Evolutionary conservation across 1,139 yeast genomes (phyloP), one percentile per base, ranked within the genome.

Genomic region (Pichia sp.): DNA sequence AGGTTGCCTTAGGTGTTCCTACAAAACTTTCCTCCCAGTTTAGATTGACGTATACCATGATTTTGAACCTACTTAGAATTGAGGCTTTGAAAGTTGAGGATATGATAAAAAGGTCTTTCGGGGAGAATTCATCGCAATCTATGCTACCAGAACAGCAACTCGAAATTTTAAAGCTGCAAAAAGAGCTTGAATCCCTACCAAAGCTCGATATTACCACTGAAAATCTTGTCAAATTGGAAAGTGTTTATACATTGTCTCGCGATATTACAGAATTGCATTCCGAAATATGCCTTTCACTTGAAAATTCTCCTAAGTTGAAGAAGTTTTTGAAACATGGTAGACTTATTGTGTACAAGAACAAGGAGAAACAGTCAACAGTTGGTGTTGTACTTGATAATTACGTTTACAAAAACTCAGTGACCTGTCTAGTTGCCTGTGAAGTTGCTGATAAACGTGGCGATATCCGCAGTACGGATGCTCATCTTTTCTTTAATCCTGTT

Each of bases 41-140:
- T 73, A 78, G 99, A 66, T 74, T 93, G 65, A 93, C 99, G 0
- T 93, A 93, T 68, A 91, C 87, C 62, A 95, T 95, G 99, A 93
- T 93, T 60, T 75, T 93, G 67, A 93, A 93, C 63, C 73, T 93
- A 59, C 73, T 95, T 59, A 80, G 99, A 66, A 90, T 93, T 53
- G 99, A 93, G 66, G 98, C 99, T 0, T 73, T 93, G 55, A 80
- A 86, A 62, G 98, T 95, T 16, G 99, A 93, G 65, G 99, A 95
- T 66, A 93, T 93, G 96, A 91, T 93, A 60, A 91, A 91, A 65
- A 87, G 95, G 60, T 89, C 97, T 0, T 93, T 93, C 67, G 83
- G 96, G 70, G 99, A 93, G 66, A 91, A 93, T 64, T 78, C 91
- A 0, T 78, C 93, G 1, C 98, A 93, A 64, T 82, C 89, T 0